A percentile compares a stretch with the other conserved stretches of the same genome.
Evolutionary conservation across 257 asterid species (phyloP).

Genomic region (Forsythia suspensa): DNA sequence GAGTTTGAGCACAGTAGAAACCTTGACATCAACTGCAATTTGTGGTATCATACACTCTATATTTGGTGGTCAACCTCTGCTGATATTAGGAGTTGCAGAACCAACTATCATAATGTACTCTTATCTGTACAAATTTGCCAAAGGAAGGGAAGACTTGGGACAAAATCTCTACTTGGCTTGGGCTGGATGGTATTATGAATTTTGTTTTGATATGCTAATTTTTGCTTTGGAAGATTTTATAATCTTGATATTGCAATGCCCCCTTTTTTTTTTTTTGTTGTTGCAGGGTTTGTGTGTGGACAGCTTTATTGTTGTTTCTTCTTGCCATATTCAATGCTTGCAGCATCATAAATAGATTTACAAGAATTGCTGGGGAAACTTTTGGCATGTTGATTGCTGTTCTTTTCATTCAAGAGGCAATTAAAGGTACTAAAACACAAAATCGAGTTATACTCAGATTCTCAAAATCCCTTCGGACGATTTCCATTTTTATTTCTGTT

Average conservation of each 20-base stretch:
- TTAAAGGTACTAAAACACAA: conserved; percentile 34
- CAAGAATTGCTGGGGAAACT: conserved; percentile 56
- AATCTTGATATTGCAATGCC: background rate
- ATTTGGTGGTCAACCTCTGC: conserved; percentile 57
- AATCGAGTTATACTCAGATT: background rate
- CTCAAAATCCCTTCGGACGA: background rate
- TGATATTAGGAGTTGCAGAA: conserved; percentile 65
- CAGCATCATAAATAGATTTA: conserved; percentile 39
- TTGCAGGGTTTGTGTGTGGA: conserved; percentile 60
- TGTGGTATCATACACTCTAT: conserved; percentile 66
- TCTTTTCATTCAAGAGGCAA: conserved; percentile 51
- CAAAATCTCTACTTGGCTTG: conserved; percentile 53
- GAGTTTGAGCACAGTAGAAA: conserved; percentile 54
- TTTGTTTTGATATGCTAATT: background rate
- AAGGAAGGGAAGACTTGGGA: conserved; percentile 43
- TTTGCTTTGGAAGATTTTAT: background rate
- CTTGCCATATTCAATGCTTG: conserved; percentile 54
- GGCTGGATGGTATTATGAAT: conserved; percentile 18
- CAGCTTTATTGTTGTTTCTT: conserved; percentile 44
- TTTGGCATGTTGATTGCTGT: conserved; percentile 52
- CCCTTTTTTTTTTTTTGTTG: too few relatives aligned
- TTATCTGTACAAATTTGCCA: conserved; percentile 55
- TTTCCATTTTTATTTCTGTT: background rate
- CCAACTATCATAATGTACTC: conserved; percentile 62
- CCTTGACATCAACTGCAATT: conserved; percentile 56